These are phyloP conservation scores for Paecilomyces fulvus DNA, from an alignment of 2,329 filamentous ascomycete species.

Conservation along the genomic window DNA sequence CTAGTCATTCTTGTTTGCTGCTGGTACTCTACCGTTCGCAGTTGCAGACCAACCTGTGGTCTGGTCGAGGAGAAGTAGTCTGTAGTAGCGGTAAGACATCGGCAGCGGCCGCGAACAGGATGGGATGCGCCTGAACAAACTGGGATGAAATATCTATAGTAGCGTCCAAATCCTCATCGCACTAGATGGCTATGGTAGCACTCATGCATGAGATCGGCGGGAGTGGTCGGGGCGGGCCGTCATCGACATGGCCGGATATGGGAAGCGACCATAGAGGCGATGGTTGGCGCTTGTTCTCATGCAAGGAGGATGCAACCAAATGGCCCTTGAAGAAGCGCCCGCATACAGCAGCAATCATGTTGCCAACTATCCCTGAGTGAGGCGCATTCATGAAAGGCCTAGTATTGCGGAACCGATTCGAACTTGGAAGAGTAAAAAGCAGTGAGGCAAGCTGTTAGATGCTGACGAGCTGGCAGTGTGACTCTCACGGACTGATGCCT, in stretches of 20 bases:
- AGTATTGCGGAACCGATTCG: not conserved
- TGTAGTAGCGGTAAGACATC: not conserved
- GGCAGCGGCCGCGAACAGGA: not conserved
- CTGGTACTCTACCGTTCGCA: not conserved
- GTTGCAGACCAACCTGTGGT: not conserved
- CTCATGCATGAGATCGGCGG: conserved; percentile 23
- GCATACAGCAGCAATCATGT: not conserved
- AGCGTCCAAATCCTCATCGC: not conserved
- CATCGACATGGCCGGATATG: conserved; percentile 17
- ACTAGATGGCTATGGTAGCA: not conserved
- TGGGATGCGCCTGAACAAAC: not conserved
- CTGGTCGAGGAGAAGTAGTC: no score
- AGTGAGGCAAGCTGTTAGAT: not conserved
- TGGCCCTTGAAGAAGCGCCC: not conserved
- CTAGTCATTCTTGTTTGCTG: not conserved
- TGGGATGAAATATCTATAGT: not conserved
- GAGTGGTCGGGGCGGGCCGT: conserved; percentile 20
- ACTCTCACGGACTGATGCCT: not conserved
- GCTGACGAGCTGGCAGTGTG: not conserved
- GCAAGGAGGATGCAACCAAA: conserved; percentile 2
- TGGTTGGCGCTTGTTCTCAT: conserved; percentile 2
- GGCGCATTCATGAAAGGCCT: not conserved
- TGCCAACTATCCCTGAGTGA: not conserved
- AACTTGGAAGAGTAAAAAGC: not conserved
- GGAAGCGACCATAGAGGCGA: conserved; percentile 9